Percentiles rank a stretch among this genome's conserved stretches.
Conservation (phyloP, 1,284 basidiomycete species). For the Ceratobasidium theobromae region DNA sequence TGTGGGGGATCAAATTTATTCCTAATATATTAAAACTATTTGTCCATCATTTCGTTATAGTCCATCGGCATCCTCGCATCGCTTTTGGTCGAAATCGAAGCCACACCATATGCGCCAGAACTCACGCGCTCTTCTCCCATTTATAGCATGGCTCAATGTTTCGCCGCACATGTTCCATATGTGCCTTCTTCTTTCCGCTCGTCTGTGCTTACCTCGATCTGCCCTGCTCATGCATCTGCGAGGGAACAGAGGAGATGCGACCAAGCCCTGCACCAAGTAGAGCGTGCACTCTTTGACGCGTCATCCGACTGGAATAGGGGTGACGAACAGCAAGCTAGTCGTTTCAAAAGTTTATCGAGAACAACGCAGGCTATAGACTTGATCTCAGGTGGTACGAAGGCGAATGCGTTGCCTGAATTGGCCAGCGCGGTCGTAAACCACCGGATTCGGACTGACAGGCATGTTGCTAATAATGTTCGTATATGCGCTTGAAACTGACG, state of each 20-base stretch:
- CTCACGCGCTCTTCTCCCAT: slow-evolving; percentile 48
- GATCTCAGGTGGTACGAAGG: slow-evolving; percentile 66
- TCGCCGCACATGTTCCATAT: slow-evolving; percentile 52
- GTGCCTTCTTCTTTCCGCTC: slow-evolving; percentile 48
- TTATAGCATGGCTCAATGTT: slow-evolving; percentile 47
- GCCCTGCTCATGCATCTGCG: not conserved
- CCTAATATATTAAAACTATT: too few relatives aligned
- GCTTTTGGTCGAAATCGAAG: slow-evolving; percentile 57
- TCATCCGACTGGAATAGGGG: slow-evolving; percentile 38
- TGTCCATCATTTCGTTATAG: not conserved
- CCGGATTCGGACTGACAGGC: slow-evolving; percentile 57
- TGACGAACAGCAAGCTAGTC: not conserved
- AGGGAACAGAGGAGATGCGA: slow-evolving; percentile 42
- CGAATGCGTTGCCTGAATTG: slow-evolving; percentile 61
- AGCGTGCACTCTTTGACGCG: slow-evolving; percentile 46
- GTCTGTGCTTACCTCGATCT: slow-evolving; percentile 40
- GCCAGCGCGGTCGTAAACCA: slow-evolving; percentile 60
- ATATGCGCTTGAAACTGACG: not conserved
- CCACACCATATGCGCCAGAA: slow-evolving; percentile 48
- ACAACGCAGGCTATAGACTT: slow-evolving; percentile 74
- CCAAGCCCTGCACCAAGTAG: slow-evolving; percentile 48
- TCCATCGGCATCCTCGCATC: slow-evolving; percentile 62
- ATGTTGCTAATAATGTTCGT: not conserved
- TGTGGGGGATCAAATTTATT: too few relatives aligned
- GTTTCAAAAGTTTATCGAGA: slow-evolving; percentile 50